Conservation (phyloP, 176 grass and related monocot species). For the Thalia dealbata region DNA sequence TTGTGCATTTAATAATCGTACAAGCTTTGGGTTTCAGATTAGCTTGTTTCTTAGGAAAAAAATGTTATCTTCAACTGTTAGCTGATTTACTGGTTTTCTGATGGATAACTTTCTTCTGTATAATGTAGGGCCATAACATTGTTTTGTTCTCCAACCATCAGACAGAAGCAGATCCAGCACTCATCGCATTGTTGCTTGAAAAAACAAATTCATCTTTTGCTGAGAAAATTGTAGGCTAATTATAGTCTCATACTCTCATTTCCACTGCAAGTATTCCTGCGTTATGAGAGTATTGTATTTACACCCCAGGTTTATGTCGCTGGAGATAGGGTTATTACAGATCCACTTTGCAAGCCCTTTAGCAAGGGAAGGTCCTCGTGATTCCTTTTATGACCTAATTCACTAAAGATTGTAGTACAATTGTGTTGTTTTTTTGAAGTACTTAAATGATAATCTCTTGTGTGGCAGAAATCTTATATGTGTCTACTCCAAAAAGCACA, state of each 20-base stretch:
- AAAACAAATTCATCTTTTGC: slow-evolving; percentile 53
- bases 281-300: slow-evolving; percentile 7
- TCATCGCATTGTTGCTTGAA: slow-evolving; percentile 80
- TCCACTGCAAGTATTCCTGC: slow-evolving; percentile 22
- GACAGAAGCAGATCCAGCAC: slow-evolving; percentile 86
- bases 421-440: not conserved
- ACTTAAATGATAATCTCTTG: not conserved
- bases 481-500: slow-evolving; percentile 97
- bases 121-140: slow-evolving; percentile 81
- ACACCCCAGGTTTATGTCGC: slow-evolving; percentile 75
- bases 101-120: not conserved
- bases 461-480: slow-evolving; percentile 80
- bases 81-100: not conserved
- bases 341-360: slow-evolving; percentile 96
- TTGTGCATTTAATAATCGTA: too few relatives aligned
- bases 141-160: slow-evolving; percentile 99
- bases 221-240: slow-evolving; percentile 68
- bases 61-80: too few relatives aligned
- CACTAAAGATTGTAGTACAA: not conserved
- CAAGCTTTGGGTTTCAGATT: too few relatives aligned
- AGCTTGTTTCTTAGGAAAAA: too few relatives aligned
- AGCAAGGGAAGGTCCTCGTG: slow-evolving; percentile 86
- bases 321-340: slow-evolving; percentile 83
- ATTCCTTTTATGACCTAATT: not conserved
- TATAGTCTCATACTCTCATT: not conserved